Evolutionary conservation across 805 yeast species (phyloP).

Genomic region (Cyberlindnera saturnus): DNA sequence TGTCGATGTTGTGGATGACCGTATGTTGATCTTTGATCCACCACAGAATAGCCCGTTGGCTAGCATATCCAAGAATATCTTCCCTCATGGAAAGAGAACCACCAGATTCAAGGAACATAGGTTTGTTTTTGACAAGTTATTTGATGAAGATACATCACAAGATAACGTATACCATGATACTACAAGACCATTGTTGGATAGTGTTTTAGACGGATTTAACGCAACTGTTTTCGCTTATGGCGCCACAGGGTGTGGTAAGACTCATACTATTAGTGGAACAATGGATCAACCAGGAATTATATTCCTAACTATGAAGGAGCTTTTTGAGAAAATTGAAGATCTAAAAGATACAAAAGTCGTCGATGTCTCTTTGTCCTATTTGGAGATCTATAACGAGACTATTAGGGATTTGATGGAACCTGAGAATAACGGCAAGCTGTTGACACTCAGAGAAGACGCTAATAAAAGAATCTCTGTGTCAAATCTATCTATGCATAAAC

Average conservation of each 20-base stretch:
- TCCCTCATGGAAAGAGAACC: slow-evolving; percentile 32
- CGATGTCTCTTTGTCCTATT: slow-evolving; percentile 62
- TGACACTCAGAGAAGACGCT: slow-evolving; percentile 68
- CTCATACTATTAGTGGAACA: slow-evolving; percentile 82
- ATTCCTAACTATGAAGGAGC: slow-evolving; percentile 68
- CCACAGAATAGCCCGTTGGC: slow-evolving; percentile 57
- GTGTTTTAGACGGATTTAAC: slow-evolving; percentile 78
- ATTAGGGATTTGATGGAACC: slow-evolving; percentile 75
- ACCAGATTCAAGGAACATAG: slow-evolving; percentile 63
- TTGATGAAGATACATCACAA: slow-evolving; percentile 62
- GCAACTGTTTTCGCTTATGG: slow-evolving; percentile 95
- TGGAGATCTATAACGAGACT: slow-evolving; percentile 89
- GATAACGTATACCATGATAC: slow-evolving; percentile 61
- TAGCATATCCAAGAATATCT: slow-evolving; percentile 25
- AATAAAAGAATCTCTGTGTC: slow-evolving; percentile 62
- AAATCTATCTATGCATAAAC: slow-evolving; percentile 59
- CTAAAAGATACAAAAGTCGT: slow-evolving; percentile 47
- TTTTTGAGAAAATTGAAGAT: slow-evolving; percentile 56
- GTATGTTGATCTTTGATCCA: slow-evolving; percentile 85
- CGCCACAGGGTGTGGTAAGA: slow-evolving; percentile 97
- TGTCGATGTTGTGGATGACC: slow-evolving; percentile 75
- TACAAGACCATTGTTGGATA: slow-evolving; percentile 64
- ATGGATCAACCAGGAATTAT: slow-evolving; percentile 73
- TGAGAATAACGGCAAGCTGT: slow-evolving; percentile 35
- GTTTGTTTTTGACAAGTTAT: slow-evolving; percentile 76